Evolutionary conservation across 1,284 basidiomycete genomes (phyloP), one percentile per base, ranked within the genome.

Genomic region (Fomitopsis betulina): DNA sequence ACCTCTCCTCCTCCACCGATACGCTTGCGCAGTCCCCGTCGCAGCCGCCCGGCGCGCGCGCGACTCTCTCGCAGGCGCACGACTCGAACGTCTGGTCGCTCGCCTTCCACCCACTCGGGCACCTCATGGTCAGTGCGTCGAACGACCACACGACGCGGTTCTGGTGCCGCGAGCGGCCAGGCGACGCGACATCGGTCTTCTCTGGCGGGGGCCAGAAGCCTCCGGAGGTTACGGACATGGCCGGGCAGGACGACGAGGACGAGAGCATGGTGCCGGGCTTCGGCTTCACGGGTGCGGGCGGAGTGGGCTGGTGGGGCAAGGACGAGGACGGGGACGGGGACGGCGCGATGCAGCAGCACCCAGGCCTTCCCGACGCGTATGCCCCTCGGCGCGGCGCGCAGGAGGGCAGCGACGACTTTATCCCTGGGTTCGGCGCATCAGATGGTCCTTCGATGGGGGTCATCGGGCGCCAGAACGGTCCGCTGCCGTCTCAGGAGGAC

Each of bases 131-230:
- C 63, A 89, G 85, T 57, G 97, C 92, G 9, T 93, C 91, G 33
- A 98, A 98, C 76, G 96, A 99, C 77, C 94, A 97, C 73, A 97
- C 96, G 12, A 97, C 96, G 15, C 85, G 96, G 13, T 99, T 98
- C 81, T 99, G 97, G 96, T 89, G 89, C 57, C 85, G 96, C 54
- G 91, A 93, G 64, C 80, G 89, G 50, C 94, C 86, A 0, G 91
- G 91, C 27, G 90, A 92, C 65, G 78, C 79, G 0, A 76, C 79
- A 10, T 83, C 81, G 40, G 87, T 88, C 37, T 90, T 89, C 71
- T 83, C 82, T 0, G 86, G 83, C 7, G 88, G 87, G 5, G 89
- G 89, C 21, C 87, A 89, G 76, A 91, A 91, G 72, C 90, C 89
- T 17, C 87, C 85, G 0, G 85, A 82, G 63, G 74, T 79, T 42